These are phyloP conservation scores for Cytidiella melzeri DNA, from an alignment of 768 basidiomycete species.

Conservation along the genomic window DNA sequence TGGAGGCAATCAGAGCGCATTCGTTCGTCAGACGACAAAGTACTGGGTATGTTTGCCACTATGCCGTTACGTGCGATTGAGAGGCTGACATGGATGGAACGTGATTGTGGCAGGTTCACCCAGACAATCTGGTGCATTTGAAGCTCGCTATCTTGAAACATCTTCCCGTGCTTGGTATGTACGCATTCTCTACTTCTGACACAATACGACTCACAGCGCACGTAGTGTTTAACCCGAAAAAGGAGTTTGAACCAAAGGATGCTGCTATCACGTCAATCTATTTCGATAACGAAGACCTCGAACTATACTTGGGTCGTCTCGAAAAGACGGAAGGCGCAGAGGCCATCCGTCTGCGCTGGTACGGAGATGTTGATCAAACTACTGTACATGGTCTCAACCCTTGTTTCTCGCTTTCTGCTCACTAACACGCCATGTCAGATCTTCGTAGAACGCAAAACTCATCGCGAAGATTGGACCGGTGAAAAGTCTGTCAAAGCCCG, in stretches of 20 bases:
- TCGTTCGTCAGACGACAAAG: constrained; percentile 97
- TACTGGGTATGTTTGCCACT: constrained; percentile 72
- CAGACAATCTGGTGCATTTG: constrained; percentile 88
- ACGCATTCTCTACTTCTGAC: constrained; percentile 6
- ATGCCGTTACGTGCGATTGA: background rate
- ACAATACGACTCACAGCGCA: background rate
- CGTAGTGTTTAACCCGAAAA: constrained; percentile 87
- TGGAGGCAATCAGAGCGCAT: constrained; percentile 93
- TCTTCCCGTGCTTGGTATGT: constrained; percentile 86
- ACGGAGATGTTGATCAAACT: constrained; percentile 80
- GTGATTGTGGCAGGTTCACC: constrained; percentile 50
- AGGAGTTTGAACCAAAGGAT: constrained; percentile 85
- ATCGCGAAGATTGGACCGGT: constrained; percentile 99
- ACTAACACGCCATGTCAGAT: constrained; percentile 40
- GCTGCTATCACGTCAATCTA: constrained; percentile 96
- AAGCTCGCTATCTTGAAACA: constrained; percentile 91
- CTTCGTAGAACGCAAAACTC: constrained; percentile 85
- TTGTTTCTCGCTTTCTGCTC: background rate
- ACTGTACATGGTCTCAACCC: constrained; percentile 49
- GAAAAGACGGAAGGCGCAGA: constrained; percentile 99
- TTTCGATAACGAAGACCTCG: constrained; percentile 93
- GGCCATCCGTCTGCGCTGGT: constrained; percentile 95
- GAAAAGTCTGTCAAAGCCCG: constrained; percentile 98
- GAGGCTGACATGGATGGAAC: background rate
- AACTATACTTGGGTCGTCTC: constrained; percentile 91